phyloP scores from a whole-genome alignment of 2,329 filamentous ascomycete genomes.

The Sporothrix curviconia region DNA sequence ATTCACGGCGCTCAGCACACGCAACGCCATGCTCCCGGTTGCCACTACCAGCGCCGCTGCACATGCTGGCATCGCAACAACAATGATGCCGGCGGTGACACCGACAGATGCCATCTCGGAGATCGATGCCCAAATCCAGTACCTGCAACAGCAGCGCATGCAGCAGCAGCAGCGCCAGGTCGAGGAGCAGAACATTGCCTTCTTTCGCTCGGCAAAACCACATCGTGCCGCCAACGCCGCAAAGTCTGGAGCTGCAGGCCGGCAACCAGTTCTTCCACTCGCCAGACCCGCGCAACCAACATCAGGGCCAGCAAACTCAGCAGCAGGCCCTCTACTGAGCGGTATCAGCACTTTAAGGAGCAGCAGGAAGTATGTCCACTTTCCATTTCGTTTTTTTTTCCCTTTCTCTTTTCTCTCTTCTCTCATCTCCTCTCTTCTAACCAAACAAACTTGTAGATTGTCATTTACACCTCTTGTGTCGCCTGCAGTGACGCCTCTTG shows the following conservation, averaged over 20 bases:
- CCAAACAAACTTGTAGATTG: no score
- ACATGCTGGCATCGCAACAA: constrained; percentile 41
- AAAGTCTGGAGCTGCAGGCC: constrained; percentile 69
- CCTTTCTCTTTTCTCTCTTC: constrained; percentile 18
- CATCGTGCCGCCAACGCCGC: constrained; percentile 71
- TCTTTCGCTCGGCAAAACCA: constrained; percentile 48
- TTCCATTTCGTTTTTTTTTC: background rate
- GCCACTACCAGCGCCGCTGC: constrained; percentile 40
- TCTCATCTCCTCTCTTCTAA: no score
- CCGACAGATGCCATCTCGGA: constrained; percentile 49
- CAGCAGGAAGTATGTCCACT: constrained; percentile 54
- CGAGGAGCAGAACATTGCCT: constrained; percentile 51
- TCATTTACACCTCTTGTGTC: constrained; percentile 75
- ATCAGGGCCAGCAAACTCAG: constrained; percentile 40
- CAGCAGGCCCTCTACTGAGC: constrained; percentile 58
- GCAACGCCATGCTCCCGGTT: constrained; percentile 25
- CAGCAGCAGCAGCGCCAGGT: constrained; percentile 54
- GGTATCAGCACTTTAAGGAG: constrained; percentile 60
- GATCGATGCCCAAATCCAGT: constrained; percentile 61
- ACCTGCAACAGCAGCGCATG: constrained; percentile 56
- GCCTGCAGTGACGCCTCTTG: constrained; percentile 75
- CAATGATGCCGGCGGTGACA: constrained; percentile 39
- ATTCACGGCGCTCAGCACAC: constrained; percentile 31
- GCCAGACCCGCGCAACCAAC: constrained; percentile 41
- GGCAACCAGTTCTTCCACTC: constrained; percentile 55